A percentile compares a stretch with the other conserved stretches of the same genome.
These are phyloP conservation scores for Neopestalotiopsis clavispora DNA, from an alignment of 2,329 filamentous ascomycete species.

Conservation along the genomic window DNA sequence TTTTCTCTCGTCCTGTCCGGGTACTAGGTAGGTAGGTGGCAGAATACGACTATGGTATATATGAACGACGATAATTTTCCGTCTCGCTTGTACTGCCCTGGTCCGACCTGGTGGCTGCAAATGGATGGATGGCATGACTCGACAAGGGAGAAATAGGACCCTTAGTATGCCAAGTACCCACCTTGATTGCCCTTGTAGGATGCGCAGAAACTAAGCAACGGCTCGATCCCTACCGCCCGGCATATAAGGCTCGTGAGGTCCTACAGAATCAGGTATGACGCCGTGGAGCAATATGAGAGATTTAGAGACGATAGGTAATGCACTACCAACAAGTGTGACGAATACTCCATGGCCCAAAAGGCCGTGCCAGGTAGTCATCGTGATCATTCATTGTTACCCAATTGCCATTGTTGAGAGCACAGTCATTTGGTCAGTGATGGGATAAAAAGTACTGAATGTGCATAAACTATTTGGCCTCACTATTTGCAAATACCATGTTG, in stretches of 20 bases:
- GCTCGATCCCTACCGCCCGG: constrained; percentile 3
- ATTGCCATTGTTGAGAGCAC: neutral
- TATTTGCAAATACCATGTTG: neutral
- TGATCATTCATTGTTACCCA: neutral
- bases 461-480: neutral
- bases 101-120: neutral
- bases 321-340: neutral
- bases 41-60: neutral
- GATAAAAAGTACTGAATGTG: neutral
- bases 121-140: constrained; percentile 6
- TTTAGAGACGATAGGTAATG: neutral
- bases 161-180: neutral
- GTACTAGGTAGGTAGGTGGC: neutral
- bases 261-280: neutral
- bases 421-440: neutral
- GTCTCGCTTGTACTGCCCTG: constrained; percentile 7
- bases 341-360: neutral
- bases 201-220: neutral
- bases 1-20: neutral
- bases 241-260: neutral
- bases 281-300: constrained; percentile 3
- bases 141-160: constrained; percentile 4
- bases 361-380: neutral
- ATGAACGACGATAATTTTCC: constrained; percentile 3
- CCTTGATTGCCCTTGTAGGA: neutral